Evolutionary conservation across 164 flowering plant species (phyloP).

Genomic region (Tetracentron sinense): DNA sequence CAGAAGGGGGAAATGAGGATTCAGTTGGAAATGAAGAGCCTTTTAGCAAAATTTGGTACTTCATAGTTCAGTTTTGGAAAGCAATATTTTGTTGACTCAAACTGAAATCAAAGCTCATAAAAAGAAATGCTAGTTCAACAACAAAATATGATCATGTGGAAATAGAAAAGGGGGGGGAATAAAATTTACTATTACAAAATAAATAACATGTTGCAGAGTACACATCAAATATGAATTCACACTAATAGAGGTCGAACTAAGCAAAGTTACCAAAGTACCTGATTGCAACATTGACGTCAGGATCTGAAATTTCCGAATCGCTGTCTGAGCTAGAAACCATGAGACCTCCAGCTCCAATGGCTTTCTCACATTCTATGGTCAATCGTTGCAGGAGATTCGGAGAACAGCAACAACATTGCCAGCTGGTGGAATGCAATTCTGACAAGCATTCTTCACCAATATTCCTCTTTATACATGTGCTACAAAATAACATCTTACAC

Average conservation of each 20-base stretch:
- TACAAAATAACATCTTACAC: conserved; percentile 63
- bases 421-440: conserved; percentile 40
- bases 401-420: conserved; percentile 80
- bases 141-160: too few relatives aligned
- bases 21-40: not conserved
- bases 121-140: too few relatives aligned
- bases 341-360: conserved; percentile 31
- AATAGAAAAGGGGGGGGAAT: too few relatives aligned
- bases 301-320: conserved; percentile 59
- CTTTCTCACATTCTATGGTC: conserved; percentile 47
- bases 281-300: conserved; percentile 27
- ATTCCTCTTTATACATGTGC: conserved; percentile 59
- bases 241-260: not conserved
- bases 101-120: too few relatives aligned
- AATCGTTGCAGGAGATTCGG: conserved; percentile 51
- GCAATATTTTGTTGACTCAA: not conserved
- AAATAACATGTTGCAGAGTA: not conserved
- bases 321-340: conserved; percentile 63
- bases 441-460: conserved; percentile 52
- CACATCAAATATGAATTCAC: not conserved
- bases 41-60: not conserved
- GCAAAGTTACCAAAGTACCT: conserved; percentile 36
- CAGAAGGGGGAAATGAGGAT: not conserved
- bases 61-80: not conserved
- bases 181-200: too few relatives aligned